Evolutionary conservation across 345 rosid genomes (phyloP), one percentile per base, ranked within the genome.

Genomic region (Melastoma malabathricum): DNA sequence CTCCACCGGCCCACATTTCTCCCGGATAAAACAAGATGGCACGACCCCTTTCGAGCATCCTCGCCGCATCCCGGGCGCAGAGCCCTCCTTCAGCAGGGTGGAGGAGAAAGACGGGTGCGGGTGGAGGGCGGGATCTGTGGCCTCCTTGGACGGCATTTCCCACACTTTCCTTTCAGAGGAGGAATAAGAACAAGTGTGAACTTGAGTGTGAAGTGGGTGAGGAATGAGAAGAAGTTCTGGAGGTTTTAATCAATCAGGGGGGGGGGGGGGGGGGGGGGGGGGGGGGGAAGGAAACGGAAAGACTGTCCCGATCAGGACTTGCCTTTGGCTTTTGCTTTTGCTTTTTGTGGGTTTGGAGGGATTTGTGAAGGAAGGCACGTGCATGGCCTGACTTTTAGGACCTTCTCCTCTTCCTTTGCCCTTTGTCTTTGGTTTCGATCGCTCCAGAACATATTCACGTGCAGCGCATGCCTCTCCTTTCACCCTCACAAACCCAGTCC

Each of bases 21-120:
- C 74, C 46, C 2, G 15, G 44, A 15, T 12, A 20, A 10, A 51
- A 43, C 43, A 5, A 43, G 54, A 15, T 3, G 13, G 54, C 43
- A 3, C 43, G 43, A 27, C n/a, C 9, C 38, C 38, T 29, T 29
- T 10, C 38, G 38, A 1, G 38, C 38, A 29, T 29, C 5, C 38
- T 29, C 9, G 38, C 38, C 6, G 2, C 38, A 29, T 29, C 38
- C 38, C 6, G 38, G 38, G 38, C 8, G 9, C 38, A 5, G 38
- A 29, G 38, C 8, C 38, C 38, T n/a, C n/a, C n/a, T n/a, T n/a
- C 48, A 90, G 96, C 43, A 90, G 81, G 19, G 73, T 61, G 6
- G 98, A 86, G 23, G 98, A 90, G 72, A 86, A 90, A 54, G 96
- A 81, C 43, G 94, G 92, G 82, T 59, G 72, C 29, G 55, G 68